These are phyloP conservation scores for Pseudogymnoascus sp. DNA, from an alignment of 2,329 filamentous ascomycete species.

Conservation along the genomic window DNA sequence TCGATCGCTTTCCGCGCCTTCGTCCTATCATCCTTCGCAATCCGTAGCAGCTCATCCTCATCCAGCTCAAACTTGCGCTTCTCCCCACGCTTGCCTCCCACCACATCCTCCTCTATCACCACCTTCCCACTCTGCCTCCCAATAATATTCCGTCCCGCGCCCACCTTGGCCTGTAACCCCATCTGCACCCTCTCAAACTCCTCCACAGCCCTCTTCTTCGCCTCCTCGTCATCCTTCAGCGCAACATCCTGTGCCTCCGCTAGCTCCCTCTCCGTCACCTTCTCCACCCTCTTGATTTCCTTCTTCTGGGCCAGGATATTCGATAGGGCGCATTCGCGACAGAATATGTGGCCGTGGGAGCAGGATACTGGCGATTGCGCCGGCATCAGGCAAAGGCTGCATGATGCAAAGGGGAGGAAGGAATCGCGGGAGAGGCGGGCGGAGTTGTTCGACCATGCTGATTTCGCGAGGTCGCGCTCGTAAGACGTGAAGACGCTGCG, in stretches of 20 bases:
- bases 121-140: constrained; percentile 38
- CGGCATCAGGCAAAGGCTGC: constrained; percentile 76
- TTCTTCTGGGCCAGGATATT: constrained; percentile 89
- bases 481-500: constrained; percentile 90
- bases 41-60: constrained; percentile 64
- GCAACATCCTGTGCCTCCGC: constrained; percentile 56
- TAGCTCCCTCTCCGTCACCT: constrained; percentile 52
- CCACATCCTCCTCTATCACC: constrained; percentile 33
- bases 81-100: constrained; percentile 34
- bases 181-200: constrained; percentile 85
- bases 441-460: constrained; percentile 71
- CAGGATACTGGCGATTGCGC: constrained; percentile 81
- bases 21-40: constrained; percentile 61
- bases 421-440: constrained; percentile 85
- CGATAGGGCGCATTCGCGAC: constrained; percentile 82
- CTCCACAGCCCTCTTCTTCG: constrained; percentile 59
- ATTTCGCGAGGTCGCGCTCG: constrained; percentile 76
- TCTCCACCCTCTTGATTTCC: constrained; percentile 78
- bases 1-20: constrained; percentile 65
- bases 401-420: constrained; percentile 85
- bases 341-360: constrained; percentile 81
- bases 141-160: constrained; percentile 31
- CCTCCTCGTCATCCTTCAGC: constrained; percentile 60
- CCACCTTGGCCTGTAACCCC: constrained; percentile 43
- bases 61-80: constrained; percentile 78